Conservation (phyloP, 1,284 basidiomycete genomes). For the Naganishia cerealis region DNA sequence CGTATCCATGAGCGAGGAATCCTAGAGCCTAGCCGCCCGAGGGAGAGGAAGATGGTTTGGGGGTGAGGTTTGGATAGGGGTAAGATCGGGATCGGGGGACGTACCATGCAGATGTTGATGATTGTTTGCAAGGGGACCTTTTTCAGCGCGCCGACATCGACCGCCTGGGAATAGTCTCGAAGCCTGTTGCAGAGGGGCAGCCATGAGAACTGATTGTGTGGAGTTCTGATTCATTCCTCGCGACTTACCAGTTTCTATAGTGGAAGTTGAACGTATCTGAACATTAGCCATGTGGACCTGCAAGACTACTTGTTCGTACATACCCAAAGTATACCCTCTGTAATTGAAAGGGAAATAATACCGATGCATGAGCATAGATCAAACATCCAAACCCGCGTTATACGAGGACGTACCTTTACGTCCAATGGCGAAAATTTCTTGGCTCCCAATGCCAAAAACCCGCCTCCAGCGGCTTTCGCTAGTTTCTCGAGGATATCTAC, state of each 20-base stretch:
- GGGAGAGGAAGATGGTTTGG: neutral
- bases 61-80: neutral
- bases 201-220: constrained; percentile 58
- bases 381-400: neutral
- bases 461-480: constrained; percentile 64
- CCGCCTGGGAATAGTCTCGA: constrained; percentile 77
- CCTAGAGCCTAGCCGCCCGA: constrained; percentile 28
- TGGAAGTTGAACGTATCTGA: neutral
- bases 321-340: constrained; percentile 24
- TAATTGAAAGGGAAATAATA: neutral
- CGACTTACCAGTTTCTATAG: constrained; percentile 18
- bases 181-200: constrained; percentile 58
- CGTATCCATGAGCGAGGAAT: constrained; percentile 74
- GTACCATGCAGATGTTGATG: constrained; percentile 80
- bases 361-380: neutral
- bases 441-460: constrained; percentile 66
- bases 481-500: constrained; percentile 64
- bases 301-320: neutral
- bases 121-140: constrained; percentile 72
- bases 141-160: constrained; percentile 77
- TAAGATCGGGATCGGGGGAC: neutral
- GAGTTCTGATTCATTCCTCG: neutral
- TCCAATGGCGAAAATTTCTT: constrained; percentile 63
- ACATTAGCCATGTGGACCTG: neutral
- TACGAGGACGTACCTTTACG: constrained; percentile 40